Base-by-base conservation (phyloP, 345 rosid genomes). In the Syzygium oleosum region DNA sequence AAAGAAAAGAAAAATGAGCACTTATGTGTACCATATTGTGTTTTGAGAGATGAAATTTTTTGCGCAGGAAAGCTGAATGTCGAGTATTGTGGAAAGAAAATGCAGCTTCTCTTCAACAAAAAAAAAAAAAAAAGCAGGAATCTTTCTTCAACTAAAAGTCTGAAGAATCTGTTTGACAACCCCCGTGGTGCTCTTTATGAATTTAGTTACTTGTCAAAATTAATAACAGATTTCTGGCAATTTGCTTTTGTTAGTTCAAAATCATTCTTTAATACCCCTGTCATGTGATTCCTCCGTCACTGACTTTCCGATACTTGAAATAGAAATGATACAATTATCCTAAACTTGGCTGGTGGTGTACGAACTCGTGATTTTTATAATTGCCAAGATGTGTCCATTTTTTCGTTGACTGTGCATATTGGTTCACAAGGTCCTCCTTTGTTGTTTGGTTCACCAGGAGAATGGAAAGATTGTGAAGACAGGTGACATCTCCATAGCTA, bases 401-500 rank as follows among this genome's bases (percentile, higher is more conserved):
- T n/a, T 34, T 73, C 21, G 83, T 38, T 38, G 83, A 1, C 52
- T 63, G 77, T 79, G 43, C 65, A 29, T 27, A 27, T 84, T 54
- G 41, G 34, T n/a, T 25, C 46, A 27, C 84, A n/a, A 59, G 46
- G 14, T 34, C 73, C 80, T 14, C 34, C n/a, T 55, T 22, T 52
- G 49, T 78, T 88, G 59, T 85, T 91, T 59, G 87, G 86, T 91
- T 86, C 46, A 86, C 58, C 89, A 98, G 99, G 98, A 96, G 88
- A 90, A 94, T 87, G 99, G 99, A 51, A 94, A 91, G 91, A 98
- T 96, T 88, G 92, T 94, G n/a, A 96, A 92, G 91, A 95, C 97
- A 0, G 99, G 99, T 84, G 99, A 96, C 89, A 90, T 91, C 13
- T 91, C 97, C 52, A 89, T 96, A 87, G 99, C 98, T 27, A 90